Evolutionary conservation across 176 grass and related monocot species (phyloP).

Genomic region (Panicum miliaceum): DNA sequence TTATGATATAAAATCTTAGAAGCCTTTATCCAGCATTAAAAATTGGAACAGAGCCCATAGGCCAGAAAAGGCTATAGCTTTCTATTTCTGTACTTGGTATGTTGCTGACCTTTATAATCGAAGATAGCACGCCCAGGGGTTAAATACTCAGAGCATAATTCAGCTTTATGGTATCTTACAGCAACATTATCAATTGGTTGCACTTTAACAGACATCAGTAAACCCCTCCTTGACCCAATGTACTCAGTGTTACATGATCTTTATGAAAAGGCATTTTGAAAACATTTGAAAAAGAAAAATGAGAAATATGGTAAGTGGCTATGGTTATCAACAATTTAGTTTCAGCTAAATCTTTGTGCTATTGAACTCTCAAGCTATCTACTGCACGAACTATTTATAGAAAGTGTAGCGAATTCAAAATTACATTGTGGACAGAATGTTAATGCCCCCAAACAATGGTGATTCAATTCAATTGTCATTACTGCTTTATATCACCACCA

Average conservation of each 20-base stretch:
- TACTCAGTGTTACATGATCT: not conserved
- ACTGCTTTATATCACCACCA: not conserved
- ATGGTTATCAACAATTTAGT: not conserved
- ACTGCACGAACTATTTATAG: not conserved
- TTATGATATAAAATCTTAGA: not conserved
- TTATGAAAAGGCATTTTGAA: not conserved
- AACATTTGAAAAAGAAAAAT: not conserved
- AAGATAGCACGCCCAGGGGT: not conserved
- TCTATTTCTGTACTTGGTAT: not conserved
- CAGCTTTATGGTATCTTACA: not conserved
- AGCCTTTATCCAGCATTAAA: not conserved
- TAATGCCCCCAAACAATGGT: not conserved
- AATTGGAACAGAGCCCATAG: not conserved
- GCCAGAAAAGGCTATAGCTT: not conserved
- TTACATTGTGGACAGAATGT: not conserved
- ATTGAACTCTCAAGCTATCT: not conserved
- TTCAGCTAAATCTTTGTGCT: not conserved
- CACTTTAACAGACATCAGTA: not conserved
- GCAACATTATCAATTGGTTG: not conserved
- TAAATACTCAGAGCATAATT: not conserved
- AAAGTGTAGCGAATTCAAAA: slow-evolving; percentile 22
- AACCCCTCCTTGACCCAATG: not conserved
- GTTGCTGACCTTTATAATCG: slow-evolving; percentile 6
- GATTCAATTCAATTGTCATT: not conserved
- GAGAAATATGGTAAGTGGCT: not conserved